These are phyloP conservation scores for Aechmea fasciata DNA, from an alignment of 176 grass and related monocot genomes.

Conservation along the genomic window DNA sequence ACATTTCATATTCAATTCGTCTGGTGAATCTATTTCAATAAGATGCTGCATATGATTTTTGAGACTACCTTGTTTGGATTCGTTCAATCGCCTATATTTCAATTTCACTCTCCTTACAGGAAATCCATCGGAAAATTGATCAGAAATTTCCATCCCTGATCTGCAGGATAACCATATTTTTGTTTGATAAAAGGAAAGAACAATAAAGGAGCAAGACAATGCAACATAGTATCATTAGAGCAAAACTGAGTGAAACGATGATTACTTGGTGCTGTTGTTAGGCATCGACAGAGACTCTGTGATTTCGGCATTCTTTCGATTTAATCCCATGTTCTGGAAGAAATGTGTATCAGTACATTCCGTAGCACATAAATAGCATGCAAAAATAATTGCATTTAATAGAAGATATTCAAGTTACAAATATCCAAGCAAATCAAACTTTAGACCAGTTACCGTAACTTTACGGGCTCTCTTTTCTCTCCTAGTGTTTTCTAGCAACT, in stretches of 20 bases:
- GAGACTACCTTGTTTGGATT: conserved; percentile 26
- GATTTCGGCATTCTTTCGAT: conserved; percentile 45
- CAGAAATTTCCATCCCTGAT: conserved; percentile 16
- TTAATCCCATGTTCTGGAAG: conserved; percentile 47
- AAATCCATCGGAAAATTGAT: conserved; percentile 29
- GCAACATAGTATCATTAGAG: not conserved
- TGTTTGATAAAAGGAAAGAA: conserved; percentile 15
- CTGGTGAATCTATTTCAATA: conserved; percentile 31
- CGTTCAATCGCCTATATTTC: conserved; percentile 46
- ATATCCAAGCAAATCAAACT: not conserved
- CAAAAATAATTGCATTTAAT: not conserved
- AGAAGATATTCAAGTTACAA: no score
- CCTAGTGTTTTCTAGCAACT: conserved; percentile 27
- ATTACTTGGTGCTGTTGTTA: conserved; percentile 36
- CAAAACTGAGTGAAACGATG: conserved; percentile 11
- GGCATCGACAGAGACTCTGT: conserved; percentile 23
- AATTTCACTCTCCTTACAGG: conserved; percentile 23
- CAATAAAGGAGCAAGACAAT: conserved; percentile 6
- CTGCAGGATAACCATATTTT: conserved; percentile 26
- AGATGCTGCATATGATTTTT: conserved; percentile 40
- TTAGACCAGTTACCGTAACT: conserved; percentile 47
- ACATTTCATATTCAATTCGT: conserved; percentile 33
- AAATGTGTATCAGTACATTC: not conserved
- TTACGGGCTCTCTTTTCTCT: conserved; percentile 43
- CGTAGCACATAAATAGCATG: not conserved